phyloP scores from a whole-genome alignment of 257 asterid species.

The Solanum corneliomulleri region DNA sequence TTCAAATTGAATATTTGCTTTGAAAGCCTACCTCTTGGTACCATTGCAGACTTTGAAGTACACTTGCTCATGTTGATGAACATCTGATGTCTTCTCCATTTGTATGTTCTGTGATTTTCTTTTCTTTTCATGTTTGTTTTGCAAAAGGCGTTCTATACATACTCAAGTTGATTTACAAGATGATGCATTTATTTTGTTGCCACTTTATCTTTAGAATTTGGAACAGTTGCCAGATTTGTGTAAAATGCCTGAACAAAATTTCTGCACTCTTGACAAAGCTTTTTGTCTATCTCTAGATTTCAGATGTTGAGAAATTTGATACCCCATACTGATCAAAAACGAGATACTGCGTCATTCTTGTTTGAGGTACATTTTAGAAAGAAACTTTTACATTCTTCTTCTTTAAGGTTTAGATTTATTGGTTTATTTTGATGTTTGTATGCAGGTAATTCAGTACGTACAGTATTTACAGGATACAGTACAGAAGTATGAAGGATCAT shows the following conservation, averaged over 20 bases:
- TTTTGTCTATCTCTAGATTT: slow-evolving; percentile 35
- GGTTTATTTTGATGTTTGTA: neutral
- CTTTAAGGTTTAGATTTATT: neutral
- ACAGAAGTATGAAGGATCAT: neutral
- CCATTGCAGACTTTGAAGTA: neutral
- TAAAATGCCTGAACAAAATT: neutral
- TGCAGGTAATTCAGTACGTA: neutral
- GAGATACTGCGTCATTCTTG: neutral
- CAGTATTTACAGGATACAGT: neutral
- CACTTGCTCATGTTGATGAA: neutral
- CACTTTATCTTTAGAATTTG: neutral
- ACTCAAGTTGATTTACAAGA: neutral
- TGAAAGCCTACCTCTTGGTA: neutral
- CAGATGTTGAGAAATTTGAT: slow-evolving; percentile 82
- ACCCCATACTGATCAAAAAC: slow-evolving; percentile 76
- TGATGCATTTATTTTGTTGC: neutral
- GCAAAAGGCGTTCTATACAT: neutral
- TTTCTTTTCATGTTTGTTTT: neutral
- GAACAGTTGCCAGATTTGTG: neutral
- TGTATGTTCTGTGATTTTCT: neutral
- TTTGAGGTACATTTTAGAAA: neutral
- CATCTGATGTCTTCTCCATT: neutral
- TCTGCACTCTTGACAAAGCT: neutral
- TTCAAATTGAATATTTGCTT: neutral
- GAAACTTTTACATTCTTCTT: neutral